Evolutionary conservation across 192 early-diverging fungal species (phyloP), one percentile per base, ranked within the genome.

Genomic region (Mortierella alpina): DNA sequence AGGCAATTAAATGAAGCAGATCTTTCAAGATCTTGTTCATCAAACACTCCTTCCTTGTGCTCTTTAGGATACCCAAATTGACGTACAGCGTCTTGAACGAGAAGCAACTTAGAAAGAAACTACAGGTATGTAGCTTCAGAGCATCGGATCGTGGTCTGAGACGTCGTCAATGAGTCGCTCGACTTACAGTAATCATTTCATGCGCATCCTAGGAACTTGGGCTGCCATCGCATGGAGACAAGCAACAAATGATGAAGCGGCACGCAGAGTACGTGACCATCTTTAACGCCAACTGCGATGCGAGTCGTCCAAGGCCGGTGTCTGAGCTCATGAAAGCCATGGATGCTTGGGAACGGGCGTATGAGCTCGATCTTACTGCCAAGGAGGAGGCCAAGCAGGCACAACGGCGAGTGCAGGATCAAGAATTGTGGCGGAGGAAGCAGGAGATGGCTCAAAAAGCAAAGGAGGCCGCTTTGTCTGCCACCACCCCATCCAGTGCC

Each of bases 281-380:
- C 1, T 86, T 80, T 64, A 84, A 84, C 54, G 81, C 85, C 17
- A 88, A 88, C 54, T 59, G 68, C 13, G 87, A 88, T 45, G 84
- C 87, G 1, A 68, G 70, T 4, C 57, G 77, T 63, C 55, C 61
- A 0, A n/a, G 82, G 12, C 70, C 86, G 5, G 51, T 59, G 14
- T 47, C 77, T 22, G 65, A 80, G n/a, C 46, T 80, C 6, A 66
- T 39, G 57, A 80, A 72, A 51, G 22, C 69, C 3, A 52, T 80
- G 70, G 65, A 72, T 1, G 47, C 18, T 7, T 80, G 77, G 77
- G 77, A 80, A 23, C 15, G 61, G 9, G 22, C 77, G 7, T 72
- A 80, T 48, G 59, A 62, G 15, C 58, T 56, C 46, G 77, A 80
- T 63, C 0, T 68, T 17, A 15, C 50, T 6, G 59, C 70, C 42